Base-by-base conservation (phyloP, 2,329 filamentous ascomycete genomes). In the Cucurbitaria berberidis region DNA sequence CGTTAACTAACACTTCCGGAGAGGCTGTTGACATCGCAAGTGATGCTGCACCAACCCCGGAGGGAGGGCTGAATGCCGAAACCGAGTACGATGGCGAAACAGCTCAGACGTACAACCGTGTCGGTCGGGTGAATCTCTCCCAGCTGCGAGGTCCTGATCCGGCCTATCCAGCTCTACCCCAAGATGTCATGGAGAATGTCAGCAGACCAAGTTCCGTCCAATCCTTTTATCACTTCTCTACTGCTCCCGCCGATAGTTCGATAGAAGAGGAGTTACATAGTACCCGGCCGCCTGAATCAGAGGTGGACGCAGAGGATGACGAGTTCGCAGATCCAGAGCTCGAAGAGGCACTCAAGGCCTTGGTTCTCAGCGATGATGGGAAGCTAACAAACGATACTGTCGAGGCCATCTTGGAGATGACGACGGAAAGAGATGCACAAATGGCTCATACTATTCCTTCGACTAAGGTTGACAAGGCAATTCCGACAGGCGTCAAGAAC, bases 311-410 rank as follows among this genome's bases (percentile, higher is more conserved):
- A 39, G 42, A 55, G 36, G 55, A 57, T 15, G 57, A 66, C 42
- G 61, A 64, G 21, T 70, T 59, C n/a, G 51, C 61, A n/a, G 67
- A 71, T 44, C 52, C 57, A 5, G 66, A 70, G 35, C 63, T 71
- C 8, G 66, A 70, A 26, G 59, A 67, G 35, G 64, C 59, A 9
- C 47, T 68, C 22, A 38, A 45, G 21, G 26, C 34, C 30, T 53
- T 68, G 53, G 48, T 54, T 8, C 43, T 67, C 11, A 55, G 63
- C 21, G 44, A 44, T 30, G 43, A 39, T 18, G 60, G 57, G 18
- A 51, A 48, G 22, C 36, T 60, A 24, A 59, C 21, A 26, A 48
- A 54, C 24, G 39, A 59, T 15, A 26, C 26, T 8, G 30, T 34
- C 18, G 29, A 27, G 10, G 15, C 24, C 30, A 11, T 15, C 3